Evolutionary conservation across 768 basidiomycete genomes (phyloP), one percentile per base, ranked within the genome.

Genomic region (Trametes punicea): DNA sequence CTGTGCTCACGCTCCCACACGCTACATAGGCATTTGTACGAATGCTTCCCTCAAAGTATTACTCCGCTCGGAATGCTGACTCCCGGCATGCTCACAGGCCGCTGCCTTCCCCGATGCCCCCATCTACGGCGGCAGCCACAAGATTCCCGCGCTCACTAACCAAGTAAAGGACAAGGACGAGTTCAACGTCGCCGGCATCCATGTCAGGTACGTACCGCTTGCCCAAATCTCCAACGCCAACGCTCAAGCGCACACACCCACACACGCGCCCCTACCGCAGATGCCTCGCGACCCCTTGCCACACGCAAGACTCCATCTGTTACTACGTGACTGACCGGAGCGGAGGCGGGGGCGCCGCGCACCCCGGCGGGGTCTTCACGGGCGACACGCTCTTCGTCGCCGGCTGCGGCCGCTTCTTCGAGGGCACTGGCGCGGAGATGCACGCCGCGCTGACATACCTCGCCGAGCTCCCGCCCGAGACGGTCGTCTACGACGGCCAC

Each of bases 261-360:
- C 51, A 63, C 39, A 55, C 54, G 44, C 42, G 51, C 26, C 30
- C 29, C 46, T 39, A 26, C 33, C 21, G 13, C 57, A 90, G 90
- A 69, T 91, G 88, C 70, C 73, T 93, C 21, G 86, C 90, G 23
- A 94, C 91, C 1, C 91, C 93, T 1, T 95, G 93, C 72, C 96
- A 98, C 70, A 98, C 96, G 3, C 90, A 90, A 68, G 96, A 98
- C 72, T 97, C 95, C 15, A 95, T 96, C 64, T 97, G 90, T 76
- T 98, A 85, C 76, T 80, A 88, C 68, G 80, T 85, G 51, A 91
- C 75, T 20, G 61, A 64, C 57, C 36, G 46, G 25, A 73, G 78
- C 51, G 64, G n/a, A n/a, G n/a, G 15, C 34, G 15, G 13, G 15
- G 34, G 74, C 45, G 68, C 70, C 23, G 64, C 65, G 9, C 83